A percentile compares a stretch with the other conserved stretches of the same genome.
These are phyloP conservation scores for Xylariaceae sp. DNA, from an alignment of 2,329 filamentous ascomycete genomes.

Conservation along the genomic window DNA sequence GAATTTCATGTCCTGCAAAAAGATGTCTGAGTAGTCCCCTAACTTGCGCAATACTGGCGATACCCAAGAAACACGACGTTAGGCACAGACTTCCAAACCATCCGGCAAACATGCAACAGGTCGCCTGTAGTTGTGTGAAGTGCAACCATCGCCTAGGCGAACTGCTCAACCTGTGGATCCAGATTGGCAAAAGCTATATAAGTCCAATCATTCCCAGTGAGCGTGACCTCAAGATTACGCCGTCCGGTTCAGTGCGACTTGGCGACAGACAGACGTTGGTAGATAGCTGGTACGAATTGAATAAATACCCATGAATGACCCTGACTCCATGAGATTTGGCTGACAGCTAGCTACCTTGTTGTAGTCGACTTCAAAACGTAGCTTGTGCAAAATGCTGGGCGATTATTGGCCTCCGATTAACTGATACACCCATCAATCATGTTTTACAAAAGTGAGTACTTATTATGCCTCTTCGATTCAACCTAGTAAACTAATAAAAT, in stretches of 20 bases:
- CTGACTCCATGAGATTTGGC: neutral
- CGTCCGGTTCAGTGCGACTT: constrained; percentile 30
- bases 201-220: constrained; percentile 39
- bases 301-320: neutral
- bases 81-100: too few relatives aligned
- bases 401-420: constrained; percentile 41
- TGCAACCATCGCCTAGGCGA: constrained; percentile 39
- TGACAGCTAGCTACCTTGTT: neutral
- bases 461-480: neutral
- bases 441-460: constrained; percentile 41
- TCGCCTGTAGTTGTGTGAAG: constrained; percentile 35
- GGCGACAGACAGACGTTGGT: constrained; percentile 43
- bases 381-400: constrained; percentile 38
- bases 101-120: constrained; percentile 37
- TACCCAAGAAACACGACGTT: too few relatives aligned
- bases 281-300: constrained; percentile 37
- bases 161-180: constrained; percentile 44
- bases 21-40: neutral
- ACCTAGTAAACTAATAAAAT: constrained; percentile 3
- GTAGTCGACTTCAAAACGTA: constrained; percentile 42
- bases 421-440: constrained; percentile 41
- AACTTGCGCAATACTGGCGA: too few relatives aligned
- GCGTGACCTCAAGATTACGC: constrained; percentile 25
- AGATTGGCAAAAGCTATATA: constrained; percentile 45
- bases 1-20: too few relatives aligned